Percentiles rank a stretch among this genome's conserved stretches.
phyloP scores from a whole-genome alignment of 1,284 basidiomycete genomes.

The Ustilago crameri region DNA sequence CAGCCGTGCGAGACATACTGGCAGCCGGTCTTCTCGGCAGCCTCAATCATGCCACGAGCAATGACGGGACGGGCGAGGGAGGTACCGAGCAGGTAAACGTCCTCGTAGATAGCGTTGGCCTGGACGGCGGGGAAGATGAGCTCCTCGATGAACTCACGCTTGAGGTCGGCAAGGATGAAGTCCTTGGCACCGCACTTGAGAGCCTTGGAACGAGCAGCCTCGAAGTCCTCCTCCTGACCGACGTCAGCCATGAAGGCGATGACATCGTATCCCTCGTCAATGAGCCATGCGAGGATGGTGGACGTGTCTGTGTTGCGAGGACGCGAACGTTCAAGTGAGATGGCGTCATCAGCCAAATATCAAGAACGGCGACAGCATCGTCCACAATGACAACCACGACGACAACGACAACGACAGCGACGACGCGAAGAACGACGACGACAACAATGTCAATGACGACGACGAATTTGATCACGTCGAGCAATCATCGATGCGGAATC shows the following conservation, averaged over 20 bases:
- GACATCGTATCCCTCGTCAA: conserved; percentile 97
- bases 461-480: background rate
- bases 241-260: conserved; percentile 99
- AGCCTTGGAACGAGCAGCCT: conserved; percentile 90
- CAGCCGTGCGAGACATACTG: conserved; percentile 94
- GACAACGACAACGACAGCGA: conserved; percentile 1
- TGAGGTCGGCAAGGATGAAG: conserved; percentile 93
- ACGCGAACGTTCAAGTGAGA: background rate
- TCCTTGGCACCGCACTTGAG: conserved; percentile 91
- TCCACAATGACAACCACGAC: conserved; percentile 2
- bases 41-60: conserved; percentile 96
- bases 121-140: conserved; percentile 97
- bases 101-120: conserved; percentile 99
- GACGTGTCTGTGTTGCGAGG: conserved; percentile 59
- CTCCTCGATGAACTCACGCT: conserved; percentile 93
- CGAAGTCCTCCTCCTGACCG: conserved; percentile 98
- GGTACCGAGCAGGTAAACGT: conserved; percentile 96
- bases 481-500: background rate
- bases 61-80: conserved; percentile 98
- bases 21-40: conserved; percentile 80
- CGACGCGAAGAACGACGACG: background rate
- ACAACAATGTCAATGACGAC: background rate
- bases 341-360: no score
- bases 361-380: background rate
- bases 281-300: conserved; percentile 71